Conservation (phyloP, 345 rosid genomes). For the Boechera divaricarpa region DNA sequence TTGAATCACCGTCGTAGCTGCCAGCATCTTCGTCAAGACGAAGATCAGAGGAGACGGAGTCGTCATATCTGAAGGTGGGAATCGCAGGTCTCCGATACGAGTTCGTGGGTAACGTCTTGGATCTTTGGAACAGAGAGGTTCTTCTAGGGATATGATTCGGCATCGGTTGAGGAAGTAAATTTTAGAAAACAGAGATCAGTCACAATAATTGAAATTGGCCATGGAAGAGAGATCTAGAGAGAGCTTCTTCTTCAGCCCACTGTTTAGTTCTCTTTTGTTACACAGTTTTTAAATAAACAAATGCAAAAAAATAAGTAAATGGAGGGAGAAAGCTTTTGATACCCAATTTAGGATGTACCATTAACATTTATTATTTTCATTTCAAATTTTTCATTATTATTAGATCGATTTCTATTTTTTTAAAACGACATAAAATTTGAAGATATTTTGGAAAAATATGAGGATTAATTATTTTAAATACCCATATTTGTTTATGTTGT, state of each 20-base stretch:
- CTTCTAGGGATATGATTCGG: conserved; percentile 38
- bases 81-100: conserved; percentile 60
- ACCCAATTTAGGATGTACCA: background rate
- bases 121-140: conserved; percentile 58
- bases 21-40: background rate
- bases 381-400: no score
- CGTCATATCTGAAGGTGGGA: conserved; percentile 60
- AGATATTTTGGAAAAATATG: no score
- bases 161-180: background rate
- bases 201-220: background rate
- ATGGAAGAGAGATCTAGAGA: conserved; percentile 38
- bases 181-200: background rate
- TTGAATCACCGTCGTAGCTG: conserved; percentile 15
- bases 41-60: conserved; percentile 21
- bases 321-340: conserved; percentile 29
- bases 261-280: conserved; percentile 11
- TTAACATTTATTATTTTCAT: background rate
- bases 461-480: no score
- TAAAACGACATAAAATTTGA: no score
- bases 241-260: conserved; percentile 28
- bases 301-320: background rate
- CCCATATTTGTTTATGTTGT: no score
- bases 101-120: conserved; percentile 50
- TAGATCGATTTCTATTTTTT: no score
- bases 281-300: conserved; percentile 16